Evolutionary conservation across 371 early-diverging fungal genomes (phyloP).

Genomic region (Cokeromyces recurvatus): DNA sequence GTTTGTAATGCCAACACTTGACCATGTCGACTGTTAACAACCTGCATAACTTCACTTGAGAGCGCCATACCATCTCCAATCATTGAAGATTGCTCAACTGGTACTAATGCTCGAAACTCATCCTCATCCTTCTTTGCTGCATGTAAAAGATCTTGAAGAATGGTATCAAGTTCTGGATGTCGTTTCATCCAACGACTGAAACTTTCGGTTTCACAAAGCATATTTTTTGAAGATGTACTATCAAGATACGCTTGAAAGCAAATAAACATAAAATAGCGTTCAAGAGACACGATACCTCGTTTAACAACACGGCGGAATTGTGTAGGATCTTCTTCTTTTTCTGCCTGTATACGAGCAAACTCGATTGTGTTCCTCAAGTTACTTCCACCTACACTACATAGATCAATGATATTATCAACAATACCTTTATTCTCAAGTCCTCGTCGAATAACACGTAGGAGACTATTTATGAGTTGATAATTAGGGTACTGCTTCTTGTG

Average conservation of each 20-base stretch:
- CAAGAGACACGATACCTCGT: conserved; percentile 40
- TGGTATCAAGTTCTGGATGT: conserved; percentile 58
- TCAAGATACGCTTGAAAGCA: conserved; percentile 59
- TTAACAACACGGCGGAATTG: conserved; percentile 32
- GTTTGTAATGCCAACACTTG: conserved; percentile 63
- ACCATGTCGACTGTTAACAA: conserved; percentile 54
- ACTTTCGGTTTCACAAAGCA: conserved; percentile 39
- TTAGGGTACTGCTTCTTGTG: conserved; percentile 28
- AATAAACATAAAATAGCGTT: conserved; percentile 63
- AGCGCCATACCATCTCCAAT: conserved; percentile 69
- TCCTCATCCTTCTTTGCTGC: conserved; percentile 11
- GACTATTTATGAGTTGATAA: conserved; percentile 63
- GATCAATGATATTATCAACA: conserved; percentile 59
- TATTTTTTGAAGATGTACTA: conserved; percentile 32
- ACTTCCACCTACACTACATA: conserved; percentile 32
- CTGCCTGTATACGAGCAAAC: conserved; percentile 44
- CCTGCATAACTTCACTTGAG: conserved; percentile 57
- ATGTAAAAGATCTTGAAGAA: conserved; percentile 43
- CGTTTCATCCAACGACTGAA: conserved; percentile 59
- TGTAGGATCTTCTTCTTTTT: conserved; percentile 28
- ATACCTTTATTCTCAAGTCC: conserved; percentile 58
- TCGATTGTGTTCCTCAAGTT: conserved; percentile 58
- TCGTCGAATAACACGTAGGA: conserved; percentile 60
- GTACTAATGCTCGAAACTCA: conserved; percentile 36
- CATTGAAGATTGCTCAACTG: conserved; percentile 50